Percentiles rank a stretch among this genome's conserved stretches.
Conservation (phyloP, 495 filamentous ascomycete species). For the Xylaria scruposa region DNA sequence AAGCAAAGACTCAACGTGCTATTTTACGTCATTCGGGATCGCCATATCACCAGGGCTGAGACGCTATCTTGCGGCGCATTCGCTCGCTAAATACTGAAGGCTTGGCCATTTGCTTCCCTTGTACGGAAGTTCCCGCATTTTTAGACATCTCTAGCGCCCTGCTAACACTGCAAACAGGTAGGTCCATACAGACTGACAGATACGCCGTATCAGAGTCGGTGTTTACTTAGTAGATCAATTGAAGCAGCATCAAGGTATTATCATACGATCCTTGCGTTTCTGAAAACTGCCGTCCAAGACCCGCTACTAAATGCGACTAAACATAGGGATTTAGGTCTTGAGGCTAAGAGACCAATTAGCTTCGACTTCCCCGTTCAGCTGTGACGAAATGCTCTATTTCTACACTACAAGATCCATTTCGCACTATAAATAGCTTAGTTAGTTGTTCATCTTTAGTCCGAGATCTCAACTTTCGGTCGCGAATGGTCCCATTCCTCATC, state of each 20-base stretch:
- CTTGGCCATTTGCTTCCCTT: background rate
- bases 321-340: background rate
- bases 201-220: slow-evolving; percentile 6
- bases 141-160: background rate
- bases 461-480: background rate
- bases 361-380: background rate
- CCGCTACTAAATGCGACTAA: background rate
- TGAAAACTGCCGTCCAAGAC: background rate
- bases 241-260: background rate
- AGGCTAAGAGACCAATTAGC: background rate
- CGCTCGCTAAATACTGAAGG: slow-evolving; percentile 1
- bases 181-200: background rate
- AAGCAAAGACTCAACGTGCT: background rate
- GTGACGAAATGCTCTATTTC: background rate
- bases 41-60: slow-evolving; percentile 7
- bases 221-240: background rate
- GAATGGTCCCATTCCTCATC: background rate
- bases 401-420: background rate
- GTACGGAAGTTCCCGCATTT: background rate
- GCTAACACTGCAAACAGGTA: background rate
- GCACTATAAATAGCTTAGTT: background rate
- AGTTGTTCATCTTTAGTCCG: background rate
- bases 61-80: background rate
- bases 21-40: slow-evolving; percentile 11
- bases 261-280: background rate